Percentiles rank a stretch among this genome's conserved stretches.
phyloP scores from a whole-genome alignment of 2,329 filamentous ascomycete genomes.

The Curvularia lunata region DNA sequence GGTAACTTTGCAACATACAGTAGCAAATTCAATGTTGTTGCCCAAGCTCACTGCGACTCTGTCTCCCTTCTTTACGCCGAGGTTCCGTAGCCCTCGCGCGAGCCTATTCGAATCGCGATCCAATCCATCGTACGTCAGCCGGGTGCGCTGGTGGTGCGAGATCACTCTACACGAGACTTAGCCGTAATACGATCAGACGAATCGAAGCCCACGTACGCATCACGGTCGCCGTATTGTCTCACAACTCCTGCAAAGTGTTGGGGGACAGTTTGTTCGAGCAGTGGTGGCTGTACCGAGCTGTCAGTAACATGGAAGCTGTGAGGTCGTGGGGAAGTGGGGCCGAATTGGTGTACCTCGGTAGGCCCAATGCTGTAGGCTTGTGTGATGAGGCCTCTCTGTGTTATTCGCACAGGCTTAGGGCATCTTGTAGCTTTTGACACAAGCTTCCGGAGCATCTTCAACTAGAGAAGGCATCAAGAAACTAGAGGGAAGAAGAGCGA shows the following conservation, averaged over 20 bases:
- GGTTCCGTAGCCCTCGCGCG: slow-evolving; percentile 70
- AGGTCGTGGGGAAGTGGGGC: background rate
- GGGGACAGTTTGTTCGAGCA: slow-evolving; percentile 72
- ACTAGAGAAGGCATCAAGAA: slow-evolving; percentile 21
- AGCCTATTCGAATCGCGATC: slow-evolving; percentile 78
- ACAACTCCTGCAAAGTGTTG: slow-evolving; percentile 74
- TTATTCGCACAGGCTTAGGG: slow-evolving; percentile 7
- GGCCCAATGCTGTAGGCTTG: slow-evolving; percentile 43
- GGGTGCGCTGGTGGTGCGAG: slow-evolving; percentile 65
- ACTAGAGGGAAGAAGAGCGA: background rate
- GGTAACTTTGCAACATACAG: slow-evolving; percentile 55
- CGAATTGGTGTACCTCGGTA: slow-evolving; percentile 35
- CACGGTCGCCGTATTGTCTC: slow-evolving; percentile 66
- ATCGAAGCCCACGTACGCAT: slow-evolving; percentile 55
- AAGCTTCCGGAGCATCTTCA: slow-evolving; percentile 40
- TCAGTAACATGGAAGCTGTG: slow-evolving; percentile 14
- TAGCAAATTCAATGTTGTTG: slow-evolving; percentile 83
- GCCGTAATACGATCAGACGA: background rate
- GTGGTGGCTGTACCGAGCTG: slow-evolving; percentile 60
- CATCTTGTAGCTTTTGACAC: slow-evolving; percentile 26
- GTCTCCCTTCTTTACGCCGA: slow-evolving; percentile 81
- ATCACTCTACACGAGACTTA: slow-evolving; percentile 56
- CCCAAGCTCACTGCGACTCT: slow-evolving; percentile 86
- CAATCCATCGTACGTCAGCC: slow-evolving; percentile 75
- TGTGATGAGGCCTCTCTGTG: slow-evolving; percentile 39